Conservation (phyloP, 257 asterid species). For the Capsicum pubescens region DNA sequence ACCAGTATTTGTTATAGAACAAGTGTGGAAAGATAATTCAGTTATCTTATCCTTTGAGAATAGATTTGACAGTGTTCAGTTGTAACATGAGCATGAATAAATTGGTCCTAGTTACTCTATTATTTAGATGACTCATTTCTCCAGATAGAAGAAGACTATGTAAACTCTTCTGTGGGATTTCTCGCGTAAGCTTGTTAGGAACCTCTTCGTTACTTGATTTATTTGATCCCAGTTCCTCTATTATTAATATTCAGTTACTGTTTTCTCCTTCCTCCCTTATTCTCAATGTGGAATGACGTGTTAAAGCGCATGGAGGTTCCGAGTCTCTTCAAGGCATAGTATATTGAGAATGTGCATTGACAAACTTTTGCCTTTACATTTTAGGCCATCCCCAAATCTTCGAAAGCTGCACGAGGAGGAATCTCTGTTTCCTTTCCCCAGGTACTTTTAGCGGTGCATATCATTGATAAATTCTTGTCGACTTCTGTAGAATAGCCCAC, state of each 20-base stretch:
- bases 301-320: not conserved
- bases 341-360: slow-evolving; percentile 13
- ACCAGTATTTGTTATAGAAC: slow-evolving; percentile 15
- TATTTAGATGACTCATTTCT: not conserved
- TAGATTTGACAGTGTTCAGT: not conserved
- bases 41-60: not conserved
- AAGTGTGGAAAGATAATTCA: slow-evolving; percentile 3
- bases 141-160: not conserved
- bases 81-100: slow-evolving; percentile 17
- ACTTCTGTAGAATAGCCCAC: slow-evolving; percentile 6
- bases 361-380: slow-evolving; percentile 6
- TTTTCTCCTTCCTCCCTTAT: slow-evolving; percentile 16
- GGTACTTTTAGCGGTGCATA: slow-evolving; percentile 50
- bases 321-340: not conserved
- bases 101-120: not conserved
- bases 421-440: slow-evolving; percentile 87
- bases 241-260: slow-evolving; percentile 15
- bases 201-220: not conserved
- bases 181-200: not conserved
- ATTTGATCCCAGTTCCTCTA: not conserved
- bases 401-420: slow-evolving; percentile 90
- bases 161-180: not conserved
- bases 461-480: not conserved
- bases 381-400: slow-evolving; percentile 81
- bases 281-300: not conserved